phyloP scores from a whole-genome alignment of 1,284 basidiomycete genomes.

The Cutaneotrichosporon sp. region DNA sequence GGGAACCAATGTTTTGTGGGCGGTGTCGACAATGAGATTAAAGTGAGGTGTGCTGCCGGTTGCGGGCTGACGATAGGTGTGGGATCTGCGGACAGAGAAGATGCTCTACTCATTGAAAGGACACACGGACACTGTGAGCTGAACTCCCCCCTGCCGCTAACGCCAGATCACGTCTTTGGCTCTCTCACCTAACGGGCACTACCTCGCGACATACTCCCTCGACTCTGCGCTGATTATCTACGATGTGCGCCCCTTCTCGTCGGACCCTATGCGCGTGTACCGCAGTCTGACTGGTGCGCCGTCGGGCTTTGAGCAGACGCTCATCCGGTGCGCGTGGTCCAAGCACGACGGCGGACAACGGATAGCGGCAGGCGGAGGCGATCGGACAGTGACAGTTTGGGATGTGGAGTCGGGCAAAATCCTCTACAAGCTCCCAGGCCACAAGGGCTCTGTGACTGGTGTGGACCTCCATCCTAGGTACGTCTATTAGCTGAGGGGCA shows the following conservation, averaged over 20 bases:
- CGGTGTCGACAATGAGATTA: conserved; percentile 87
- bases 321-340: conserved; percentile 69
- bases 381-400: conserved; percentile 74
- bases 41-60: conserved; percentile 56
- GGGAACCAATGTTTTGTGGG: conserved; percentile 81
- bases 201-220: conserved; percentile 78
- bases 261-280: conserved; percentile 71
- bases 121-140: conserved; percentile 75
- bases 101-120: conserved; percentile 70
- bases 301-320: conserved; percentile 80
- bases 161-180: conserved; percentile 64
- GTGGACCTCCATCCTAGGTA: conserved; percentile 70
- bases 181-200: conserved; percentile 77
- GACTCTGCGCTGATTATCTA: conserved; percentile 82
- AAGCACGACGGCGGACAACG: conserved; percentile 45
- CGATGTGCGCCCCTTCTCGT: conserved; percentile 85
- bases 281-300: conserved; percentile 75
- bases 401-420: conserved; percentile 80
- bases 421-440: conserved; percentile 85
- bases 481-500: conserved; percentile 10
- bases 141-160: background rate
- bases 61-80: conserved; percentile 58
- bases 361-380: conserved; percentile 52
- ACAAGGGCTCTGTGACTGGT: conserved; percentile 85
- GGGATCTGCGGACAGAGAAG: conserved; percentile 74